Evolutionary conservation across 345 rosid genomes (phyloP).

Genomic region (Balakata baccata): DNA sequence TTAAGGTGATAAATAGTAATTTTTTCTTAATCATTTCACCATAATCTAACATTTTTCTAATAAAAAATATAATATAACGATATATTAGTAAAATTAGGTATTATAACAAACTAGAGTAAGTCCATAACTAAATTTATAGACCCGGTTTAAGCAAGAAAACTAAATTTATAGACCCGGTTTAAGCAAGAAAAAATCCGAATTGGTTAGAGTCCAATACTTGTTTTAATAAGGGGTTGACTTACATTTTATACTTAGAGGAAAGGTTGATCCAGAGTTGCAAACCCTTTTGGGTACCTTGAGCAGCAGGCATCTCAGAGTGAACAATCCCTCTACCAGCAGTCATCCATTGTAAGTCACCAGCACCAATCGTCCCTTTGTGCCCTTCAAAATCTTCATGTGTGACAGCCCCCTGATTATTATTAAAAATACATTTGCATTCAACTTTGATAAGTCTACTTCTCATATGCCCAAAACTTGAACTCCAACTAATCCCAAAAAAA

Average conservation of each 20-base stretch:
- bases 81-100: too few relatives aligned
- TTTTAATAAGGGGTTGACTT: slow-evolving; percentile 8
- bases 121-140: too few relatives aligned
- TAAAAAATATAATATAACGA: too few relatives aligned
- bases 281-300: slow-evolving; percentile 72
- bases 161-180: too few relatives aligned
- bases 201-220: too few relatives aligned
- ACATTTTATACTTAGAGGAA: slow-evolving; percentile 77
- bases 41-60: too few relatives aligned
- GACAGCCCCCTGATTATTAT: slow-evolving; percentile 47
- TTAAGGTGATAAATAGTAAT: too few relatives aligned
- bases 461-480: neutral
- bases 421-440: neutral
- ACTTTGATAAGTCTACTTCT: neutral
- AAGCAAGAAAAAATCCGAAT: too few relatives aligned
- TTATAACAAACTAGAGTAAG: too few relatives aligned
- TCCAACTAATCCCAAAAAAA: neutral
- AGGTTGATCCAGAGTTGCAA: slow-evolving; percentile 90
- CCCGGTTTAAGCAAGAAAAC: too few relatives aligned
- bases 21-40: too few relatives aligned
- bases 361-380: slow-evolving; percentile 68
- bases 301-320: slow-evolving; percentile 92
- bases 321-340: slow-evolving; percentile 95
- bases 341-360: slow-evolving; percentile 97
- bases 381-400: slow-evolving; percentile 89